Evolutionary conservation across 768 basidiomycete genomes (phyloP).

Genomic region (Asterophora parasitica): DNA sequence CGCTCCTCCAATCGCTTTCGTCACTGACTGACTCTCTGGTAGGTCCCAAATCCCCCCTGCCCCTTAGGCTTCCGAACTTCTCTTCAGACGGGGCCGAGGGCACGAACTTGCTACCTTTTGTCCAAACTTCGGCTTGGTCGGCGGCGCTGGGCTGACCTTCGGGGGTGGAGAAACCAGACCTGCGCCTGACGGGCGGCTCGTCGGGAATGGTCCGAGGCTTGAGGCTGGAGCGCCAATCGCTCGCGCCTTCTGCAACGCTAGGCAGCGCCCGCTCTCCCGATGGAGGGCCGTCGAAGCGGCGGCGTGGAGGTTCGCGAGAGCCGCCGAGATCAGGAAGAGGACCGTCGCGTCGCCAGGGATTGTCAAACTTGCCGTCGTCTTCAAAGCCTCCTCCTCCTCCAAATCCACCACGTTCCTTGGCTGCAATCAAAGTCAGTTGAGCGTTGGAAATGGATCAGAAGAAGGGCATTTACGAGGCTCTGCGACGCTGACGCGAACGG

Average conservation of each 20-base stretch:
- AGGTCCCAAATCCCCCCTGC: constrained; percentile 51
- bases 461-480: constrained; percentile 75
- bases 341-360: constrained; percentile 82
- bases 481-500: constrained; percentile 88
- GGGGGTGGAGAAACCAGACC: constrained; percentile 48
- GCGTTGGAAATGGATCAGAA: not conserved
- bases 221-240: constrained; percentile 70
- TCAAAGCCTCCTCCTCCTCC: constrained; percentile 41
- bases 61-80: constrained; percentile 43
- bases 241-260: constrained; percentile 53
- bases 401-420: constrained; percentile 68
- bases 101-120: constrained; percentile 71
- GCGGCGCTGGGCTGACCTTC: constrained; percentile 47
- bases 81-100: constrained; percentile 40
- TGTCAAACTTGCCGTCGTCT: constrained; percentile 80
- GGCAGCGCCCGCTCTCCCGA: constrained; percentile 37
- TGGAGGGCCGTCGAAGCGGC: constrained; percentile 58
- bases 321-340: constrained; percentile 69
- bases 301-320: constrained; percentile 60
- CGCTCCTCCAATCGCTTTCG: constrained; percentile 70
- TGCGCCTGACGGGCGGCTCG: constrained; percentile 50
- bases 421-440: constrained; percentile 33
- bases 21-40: constrained; percentile 44
- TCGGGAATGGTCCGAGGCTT: constrained; percentile 41
- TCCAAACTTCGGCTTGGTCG: constrained; percentile 78